Evolutionary conservation across 805 yeast species (phyloP), one percentile per base, ranked within the genome.

Genomic region (Saturnispora sekii): DNA sequence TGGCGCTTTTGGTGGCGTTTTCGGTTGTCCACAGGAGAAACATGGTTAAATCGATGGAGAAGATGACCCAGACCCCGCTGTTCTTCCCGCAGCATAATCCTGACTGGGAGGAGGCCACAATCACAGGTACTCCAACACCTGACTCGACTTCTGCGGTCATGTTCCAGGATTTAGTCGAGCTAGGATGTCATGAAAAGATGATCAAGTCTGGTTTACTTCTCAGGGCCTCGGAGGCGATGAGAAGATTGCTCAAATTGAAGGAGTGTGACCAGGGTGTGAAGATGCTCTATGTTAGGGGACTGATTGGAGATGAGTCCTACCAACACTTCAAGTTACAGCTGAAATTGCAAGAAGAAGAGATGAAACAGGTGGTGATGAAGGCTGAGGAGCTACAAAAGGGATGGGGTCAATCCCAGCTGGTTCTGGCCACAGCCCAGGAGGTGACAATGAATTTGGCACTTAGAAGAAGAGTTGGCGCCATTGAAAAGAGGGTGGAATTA

Each of bases 371-470:
- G 39, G 80, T 84, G 5, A 65, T 61, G 45, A 96, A 86, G 63
- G 87, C 93, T 36, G 87, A 85, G 60, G 52, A 65, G 14, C 67
- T 75, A 51, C 83, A 84, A 57, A 76, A 79, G 38, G 90, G 87
- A 31, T 89, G 96, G 96, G 77, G 81, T 7, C 82, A 76, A 51
- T 43, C 48, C 3, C 48, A 47, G 35, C 65, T 73, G 38, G 76
- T 87, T 56, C 82, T 87, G 57, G 84, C 84, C 9, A 74, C 81
- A 11, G 81, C 89, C 37, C 90, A 84, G 60, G 97, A 93, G 60
- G 81, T 90, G 42, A 86, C 95, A 51, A 84, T 88, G 64, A 93
- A 90, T 60, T 90, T 84, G 64, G 96, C 96, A 1, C 69, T 90
- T 43, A 76, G 90, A 64, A 79, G 93, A 69, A 81, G 97, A 57